Evolutionary conservation across 1,139 yeast species (phyloP).

Genomic region (Yamadazyma mexicana): DNA sequence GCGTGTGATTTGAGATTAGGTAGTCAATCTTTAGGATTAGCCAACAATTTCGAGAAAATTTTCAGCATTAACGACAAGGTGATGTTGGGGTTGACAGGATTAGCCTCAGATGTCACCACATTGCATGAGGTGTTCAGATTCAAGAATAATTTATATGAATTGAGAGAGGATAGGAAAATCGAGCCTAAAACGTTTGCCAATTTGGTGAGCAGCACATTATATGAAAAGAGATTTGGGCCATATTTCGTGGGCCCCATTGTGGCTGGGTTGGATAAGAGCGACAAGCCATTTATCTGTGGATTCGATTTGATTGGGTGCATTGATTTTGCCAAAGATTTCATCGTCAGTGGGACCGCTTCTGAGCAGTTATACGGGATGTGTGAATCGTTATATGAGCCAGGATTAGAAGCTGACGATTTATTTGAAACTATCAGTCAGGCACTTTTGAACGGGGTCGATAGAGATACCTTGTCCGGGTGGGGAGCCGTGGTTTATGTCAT

Average conservation of each 20-base stretch:
- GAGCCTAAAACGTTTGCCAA: slow-evolving; percentile 95
- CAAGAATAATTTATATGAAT: slow-evolving; percentile 84
- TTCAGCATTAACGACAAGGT: slow-evolving; percentile 80
- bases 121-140: slow-evolving; percentile 78
- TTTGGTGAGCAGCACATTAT: slow-evolving; percentile 84
- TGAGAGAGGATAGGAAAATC: slow-evolving; percentile 86
- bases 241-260: slow-evolving; percentile 96
- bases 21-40: slow-evolving; percentile 86
- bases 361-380: slow-evolving; percentile 99
- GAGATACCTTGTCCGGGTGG: slow-evolving; percentile 98
- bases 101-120: slow-evolving; percentile 92
- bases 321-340: slow-evolving; percentile 92
- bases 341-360: slow-evolving; percentile 95
- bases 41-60: slow-evolving; percentile 90
- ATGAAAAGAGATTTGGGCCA: slow-evolving; percentile 93
- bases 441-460: slow-evolving; percentile 88
- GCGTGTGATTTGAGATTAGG: slow-evolving; percentile 96
- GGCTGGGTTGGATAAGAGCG: slow-evolving; percentile 85
- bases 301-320: slow-evolving; percentile 97
- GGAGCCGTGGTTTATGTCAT: slow-evolving; percentile 94
- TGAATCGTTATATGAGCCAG: slow-evolving; percentile 93
- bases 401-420: slow-evolving; percentile 89
- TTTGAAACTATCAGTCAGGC: slow-evolving; percentile 97
- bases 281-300: slow-evolving; percentile 89
- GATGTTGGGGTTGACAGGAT: slow-evolving; percentile 88